Conservation (phyloP, 2,329 filamentous ascomycete species). For the Aphanoascus verrucosus region DNA sequence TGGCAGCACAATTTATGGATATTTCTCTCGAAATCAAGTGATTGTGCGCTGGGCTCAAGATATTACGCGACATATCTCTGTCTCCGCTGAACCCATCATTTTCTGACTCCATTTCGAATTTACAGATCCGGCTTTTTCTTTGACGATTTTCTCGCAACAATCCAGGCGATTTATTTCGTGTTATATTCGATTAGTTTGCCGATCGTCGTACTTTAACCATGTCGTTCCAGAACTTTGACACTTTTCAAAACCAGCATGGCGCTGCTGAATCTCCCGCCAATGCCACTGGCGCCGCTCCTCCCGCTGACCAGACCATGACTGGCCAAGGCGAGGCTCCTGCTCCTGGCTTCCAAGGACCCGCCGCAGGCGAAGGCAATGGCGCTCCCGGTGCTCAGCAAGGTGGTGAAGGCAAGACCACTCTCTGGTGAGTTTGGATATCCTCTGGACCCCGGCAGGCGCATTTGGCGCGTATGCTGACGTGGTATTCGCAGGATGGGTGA, state of each 20-base stretch:
- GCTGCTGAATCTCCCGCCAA: slow-evolving; percentile 45
- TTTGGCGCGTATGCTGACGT: not conserved
- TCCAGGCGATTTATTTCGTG: slow-evolving; percentile 4
- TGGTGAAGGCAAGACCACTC: slow-evolving; percentile 46
- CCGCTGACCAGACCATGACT: slow-evolving; percentile 45
- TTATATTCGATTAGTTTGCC: slow-evolving; percentile 1
- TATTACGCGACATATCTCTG: not conserved
- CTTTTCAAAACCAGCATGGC: slow-evolving; percentile 50
- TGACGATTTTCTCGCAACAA: not conserved
- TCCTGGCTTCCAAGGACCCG: slow-evolving; percentile 41
- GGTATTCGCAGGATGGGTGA: slow-evolving; percentile 75
- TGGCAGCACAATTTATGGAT: slow-evolving; percentile 2
- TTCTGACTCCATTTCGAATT: not conserved
- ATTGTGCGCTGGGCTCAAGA: not conserved
- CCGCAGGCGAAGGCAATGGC: slow-evolving; percentile 34
- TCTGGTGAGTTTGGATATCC: slow-evolving; percentile 36
- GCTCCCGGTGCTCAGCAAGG: slow-evolving; percentile 40
- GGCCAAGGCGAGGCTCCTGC: slow-evolving; percentile 48
- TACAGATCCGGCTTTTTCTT: not conserved
- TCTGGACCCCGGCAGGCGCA: not conserved
- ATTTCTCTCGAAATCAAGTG: not conserved
- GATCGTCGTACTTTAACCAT: slow-evolving; percentile 33
- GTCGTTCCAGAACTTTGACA: slow-evolving; percentile 58
- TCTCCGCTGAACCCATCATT: not conserved
- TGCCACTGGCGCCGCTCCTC: slow-evolving; percentile 37